phyloP scores from a whole-genome alignment of 805 yeast species.

The Monosporozyma aquatica region DNA sequence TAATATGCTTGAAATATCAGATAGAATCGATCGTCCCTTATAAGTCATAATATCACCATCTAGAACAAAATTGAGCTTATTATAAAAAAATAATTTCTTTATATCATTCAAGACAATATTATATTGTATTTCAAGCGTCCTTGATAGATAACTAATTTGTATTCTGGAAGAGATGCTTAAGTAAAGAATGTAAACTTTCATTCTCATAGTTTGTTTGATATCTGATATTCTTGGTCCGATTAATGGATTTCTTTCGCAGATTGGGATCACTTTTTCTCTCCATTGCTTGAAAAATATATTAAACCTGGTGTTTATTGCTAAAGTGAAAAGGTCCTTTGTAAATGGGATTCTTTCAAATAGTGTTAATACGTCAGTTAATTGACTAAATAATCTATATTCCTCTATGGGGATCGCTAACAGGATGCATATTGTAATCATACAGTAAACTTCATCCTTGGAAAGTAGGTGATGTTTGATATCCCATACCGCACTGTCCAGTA shows the following conservation, averaged over 20 bases:
- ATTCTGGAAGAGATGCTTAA: slow-evolving; percentile 19
- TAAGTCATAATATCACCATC: slow-evolving; percentile 9
- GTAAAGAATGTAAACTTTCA: slow-evolving; percentile 25
- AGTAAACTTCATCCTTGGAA: slow-evolving; percentile 15
- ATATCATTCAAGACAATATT: slow-evolving; percentile 15
- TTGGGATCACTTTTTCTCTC: slow-evolving; percentile 13
- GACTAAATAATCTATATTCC: slow-evolving; percentile 19
- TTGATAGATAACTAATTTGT: slow-evolving; percentile 20
- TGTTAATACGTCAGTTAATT: slow-evolving; percentile 13
- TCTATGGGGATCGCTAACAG: slow-evolving; percentile 24
- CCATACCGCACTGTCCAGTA: background rate
- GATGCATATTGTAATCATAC: slow-evolving; percentile 19
- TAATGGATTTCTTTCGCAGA: slow-evolving; percentile 14
- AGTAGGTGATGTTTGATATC: slow-evolving; percentile 7
- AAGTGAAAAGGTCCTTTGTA: slow-evolving; percentile 12
- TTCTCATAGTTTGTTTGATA: slow-evolving; percentile 16
- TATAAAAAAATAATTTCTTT: slow-evolving; percentile 8
- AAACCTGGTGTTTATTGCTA: slow-evolving; percentile 19
- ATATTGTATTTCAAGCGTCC: slow-evolving; percentile 15
- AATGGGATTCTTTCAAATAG: slow-evolving; percentile 11
- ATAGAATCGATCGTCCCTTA: slow-evolving; percentile 1
- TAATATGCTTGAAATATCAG: slow-evolving; percentile 5
- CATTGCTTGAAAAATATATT: slow-evolving; percentile 19
- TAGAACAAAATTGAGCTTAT: slow-evolving; percentile 11
- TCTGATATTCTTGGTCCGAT: slow-evolving; percentile 15